Evolutionary conservation across 805 yeast species (phyloP), one percentile per base, ranked within the genome.

Genomic region (Cephaloascus fragrans): DNA sequence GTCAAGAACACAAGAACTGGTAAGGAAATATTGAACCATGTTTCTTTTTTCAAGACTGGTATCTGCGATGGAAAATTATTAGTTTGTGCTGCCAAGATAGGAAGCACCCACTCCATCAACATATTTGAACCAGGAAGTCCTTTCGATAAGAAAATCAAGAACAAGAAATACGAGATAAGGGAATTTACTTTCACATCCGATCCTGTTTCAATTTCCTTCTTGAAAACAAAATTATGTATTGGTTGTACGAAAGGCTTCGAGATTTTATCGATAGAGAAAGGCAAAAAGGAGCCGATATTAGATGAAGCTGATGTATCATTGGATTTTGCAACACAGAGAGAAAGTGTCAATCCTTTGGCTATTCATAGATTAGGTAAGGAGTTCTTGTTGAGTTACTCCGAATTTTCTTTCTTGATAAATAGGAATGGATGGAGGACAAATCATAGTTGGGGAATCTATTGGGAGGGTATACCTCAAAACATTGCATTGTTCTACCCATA

Each of bases 281-380:
- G 85, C 42, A 84, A 80, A 43, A 87, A 84, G 59, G 97, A 93
- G 60, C 79, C 93, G 8, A 73, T 93, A 38, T 67, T 93, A 50
- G 97, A 93, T 62, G 96, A 96, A n/a, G 98, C 97, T 1, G 98
- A 93, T 54, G 94, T 97, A 0, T 87, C 97, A 16, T 69, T 93
- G 39, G 98, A 93, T 53, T 93, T 93, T 65, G 97, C 93, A 12
- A 85, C 78, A 41, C 84, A 77, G 43, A 69, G 83, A 43, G 95
- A 87, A 57, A 49, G 53, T 9, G 71, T 90, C 44, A 84, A 85
- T 51, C 98, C 98, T 16, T 75, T 88, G 57, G 88, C 94, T 3
- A 87, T 93, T 43, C 94, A 90, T 56, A 75, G 96, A 44, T 78
- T 93, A 41, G 93, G 90, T 42, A 78, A 81, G 39, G 93, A 89